Conservation (phyloP, 1,139 yeast species). For the Geotrichum bryndzae region DNA sequence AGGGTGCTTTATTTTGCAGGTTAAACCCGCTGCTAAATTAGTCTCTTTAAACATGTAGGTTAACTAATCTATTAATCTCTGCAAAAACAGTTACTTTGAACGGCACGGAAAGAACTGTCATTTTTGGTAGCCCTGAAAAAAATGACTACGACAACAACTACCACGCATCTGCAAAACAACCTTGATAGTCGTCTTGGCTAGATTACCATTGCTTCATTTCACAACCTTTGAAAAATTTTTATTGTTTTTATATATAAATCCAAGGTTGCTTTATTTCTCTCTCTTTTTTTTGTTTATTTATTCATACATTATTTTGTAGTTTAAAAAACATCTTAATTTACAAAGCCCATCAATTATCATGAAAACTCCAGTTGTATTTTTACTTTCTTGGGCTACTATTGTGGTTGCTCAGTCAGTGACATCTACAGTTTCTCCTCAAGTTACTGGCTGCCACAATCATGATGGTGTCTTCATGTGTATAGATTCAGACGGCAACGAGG, state of each 20-base stretch:
- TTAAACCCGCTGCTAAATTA: background rate
- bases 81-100: background rate
- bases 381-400: background rate
- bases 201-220: background rate
- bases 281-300: background rate
- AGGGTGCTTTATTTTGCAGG: background rate
- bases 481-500: background rate
- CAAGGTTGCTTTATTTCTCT: background rate
- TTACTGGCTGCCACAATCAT: constrained; percentile 3
- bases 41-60: background rate
- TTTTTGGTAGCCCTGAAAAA: no score
- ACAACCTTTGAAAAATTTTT: background rate
- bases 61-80: background rate
- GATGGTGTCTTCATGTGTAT: background rate
- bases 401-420: background rate
- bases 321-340: background rate
- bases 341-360: background rate
- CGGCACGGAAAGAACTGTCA: no score
- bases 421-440: background rate
- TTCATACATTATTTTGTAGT: no score
- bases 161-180: background rate
- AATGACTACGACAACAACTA: no score
- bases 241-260: no score
- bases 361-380: background rate
- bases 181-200: background rate